Evolutionary conservation across 805 yeast genomes (phyloP).

Genomic region (Schizosaccharomyces osmophilus): DNA sequence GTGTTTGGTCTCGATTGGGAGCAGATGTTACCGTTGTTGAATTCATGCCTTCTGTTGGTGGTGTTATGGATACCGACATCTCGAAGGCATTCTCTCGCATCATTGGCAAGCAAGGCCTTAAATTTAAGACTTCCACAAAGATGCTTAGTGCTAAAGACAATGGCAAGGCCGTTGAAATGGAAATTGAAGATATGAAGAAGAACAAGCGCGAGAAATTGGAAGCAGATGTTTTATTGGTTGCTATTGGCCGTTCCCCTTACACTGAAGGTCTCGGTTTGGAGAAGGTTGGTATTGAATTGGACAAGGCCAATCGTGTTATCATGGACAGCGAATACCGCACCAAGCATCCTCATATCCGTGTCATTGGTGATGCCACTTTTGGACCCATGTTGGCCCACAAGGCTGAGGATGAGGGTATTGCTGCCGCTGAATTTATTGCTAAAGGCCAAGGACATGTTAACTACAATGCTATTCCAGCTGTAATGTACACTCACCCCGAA

Average conservation of each 20-base stretch:
- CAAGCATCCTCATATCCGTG: slow-evolving; percentile 78
- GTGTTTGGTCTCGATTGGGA: slow-evolving; percentile 89
- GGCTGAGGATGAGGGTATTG: slow-evolving; percentile 99
- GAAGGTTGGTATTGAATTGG: slow-evolving; percentile 68
- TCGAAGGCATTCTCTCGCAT: slow-evolving; percentile 74
- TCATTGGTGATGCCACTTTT: slow-evolving; percentile 92
- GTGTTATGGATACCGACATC: slow-evolving; percentile 93
- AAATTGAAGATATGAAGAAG: slow-evolving; percentile 67
- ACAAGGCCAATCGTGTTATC: slow-evolving; percentile 76
- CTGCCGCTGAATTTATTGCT: slow-evolving; percentile 88
- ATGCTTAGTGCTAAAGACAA: slow-evolving; percentile 68
- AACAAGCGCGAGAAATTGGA: slow-evolving; percentile 60
- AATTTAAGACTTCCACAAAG: slow-evolving; percentile 79
- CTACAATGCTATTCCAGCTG: slow-evolving; percentile 92
- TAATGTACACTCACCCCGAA: slow-evolving; percentile 98
- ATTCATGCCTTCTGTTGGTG: slow-evolving; percentile 78
- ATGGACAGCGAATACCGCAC: slow-evolving; percentile 87
- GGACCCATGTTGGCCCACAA: slow-evolving; percentile 99
- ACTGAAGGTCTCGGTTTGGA: slow-evolving; percentile 75
- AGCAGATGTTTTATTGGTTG: slow-evolving; percentile 83
- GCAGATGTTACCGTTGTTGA: slow-evolving; percentile 86
- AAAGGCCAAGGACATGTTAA: slow-evolving; percentile 92
- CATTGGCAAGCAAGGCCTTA: slow-evolving; percentile 81
- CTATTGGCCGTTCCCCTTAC: slow-evolving; percentile 97
- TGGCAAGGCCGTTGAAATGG: slow-evolving; percentile 70